A percentile compares a stretch with the other conserved stretches of the same genome.
These are phyloP conservation scores for Yamadazyma mexicana DNA, from an alignment of 1,139 yeast species.

Conservation along the genomic window DNA sequence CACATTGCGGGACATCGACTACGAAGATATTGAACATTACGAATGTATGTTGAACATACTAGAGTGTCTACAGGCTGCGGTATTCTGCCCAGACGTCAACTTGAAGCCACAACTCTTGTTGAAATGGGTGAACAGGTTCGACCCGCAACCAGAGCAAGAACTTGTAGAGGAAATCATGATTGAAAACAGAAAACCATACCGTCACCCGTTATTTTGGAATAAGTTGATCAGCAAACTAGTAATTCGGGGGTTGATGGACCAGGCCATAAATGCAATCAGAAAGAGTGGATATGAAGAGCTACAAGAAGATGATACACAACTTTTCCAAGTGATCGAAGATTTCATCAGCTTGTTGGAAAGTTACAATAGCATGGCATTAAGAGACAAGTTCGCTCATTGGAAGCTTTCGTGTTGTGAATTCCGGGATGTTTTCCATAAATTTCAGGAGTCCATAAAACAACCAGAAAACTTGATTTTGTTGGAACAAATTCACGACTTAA, in stretches of 20 bases:
- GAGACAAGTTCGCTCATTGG: slow-evolving; percentile 50
- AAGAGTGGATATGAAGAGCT: slow-evolving; percentile 43
- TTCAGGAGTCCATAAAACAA: slow-evolving; percentile 22
- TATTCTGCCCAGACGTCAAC: slow-evolving; percentile 43
- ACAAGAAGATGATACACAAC: slow-evolving; percentile 23
- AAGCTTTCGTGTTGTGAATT: slow-evolving; percentile 50
- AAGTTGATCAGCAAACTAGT: slow-evolving; percentile 55
- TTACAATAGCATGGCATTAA: slow-evolving; percentile 43
- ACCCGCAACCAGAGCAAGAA: slow-evolving; percentile 56
- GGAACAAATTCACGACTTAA: slow-evolving; percentile 43
- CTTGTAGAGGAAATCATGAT: slow-evolving; percentile 47
- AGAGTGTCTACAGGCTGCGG: slow-evolving; percentile 56
- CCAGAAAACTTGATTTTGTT: slow-evolving; percentile 26
- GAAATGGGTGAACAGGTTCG: slow-evolving; percentile 69
- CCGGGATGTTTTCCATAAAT: slow-evolving; percentile 39
- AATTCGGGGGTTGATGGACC: slow-evolving; percentile 61
- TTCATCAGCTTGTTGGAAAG: slow-evolving; percentile 38
- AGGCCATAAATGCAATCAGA: slow-evolving; percentile 50
- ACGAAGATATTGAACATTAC: slow-evolving; percentile 19
- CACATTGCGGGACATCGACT: slow-evolving; percentile 16
- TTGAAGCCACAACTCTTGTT: slow-evolving; percentile 48
- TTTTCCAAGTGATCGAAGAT: slow-evolving; percentile 48
- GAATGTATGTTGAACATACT: slow-evolving; percentile 43
- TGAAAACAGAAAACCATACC: slow-evolving; percentile 45
- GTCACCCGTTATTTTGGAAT: slow-evolving; percentile 65